phyloP scores from a whole-genome alignment of 176 grass and related monocot genomes.

The Melocanna baccifera region DNA sequence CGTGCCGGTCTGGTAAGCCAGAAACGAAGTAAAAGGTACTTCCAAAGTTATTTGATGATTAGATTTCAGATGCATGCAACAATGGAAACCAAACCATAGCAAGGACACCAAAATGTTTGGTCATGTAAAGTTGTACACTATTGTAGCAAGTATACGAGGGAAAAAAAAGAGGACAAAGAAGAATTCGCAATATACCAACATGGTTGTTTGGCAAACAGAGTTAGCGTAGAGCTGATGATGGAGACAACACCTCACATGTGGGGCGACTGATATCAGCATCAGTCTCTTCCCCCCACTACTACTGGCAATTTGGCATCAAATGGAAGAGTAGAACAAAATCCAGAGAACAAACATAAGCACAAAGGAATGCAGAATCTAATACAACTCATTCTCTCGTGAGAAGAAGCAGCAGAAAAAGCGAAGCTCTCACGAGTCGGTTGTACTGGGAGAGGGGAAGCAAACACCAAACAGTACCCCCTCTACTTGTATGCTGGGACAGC shows the following conservation, averaged over 20 bases:
- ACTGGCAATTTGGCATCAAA: not conserved
- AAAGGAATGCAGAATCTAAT: constrained; percentile 6
- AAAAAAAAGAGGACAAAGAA: not conserved
- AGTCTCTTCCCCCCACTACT: not conserved
- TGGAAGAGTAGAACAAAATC: not conserved
- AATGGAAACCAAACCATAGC: not conserved
- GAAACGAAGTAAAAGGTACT: not conserved
- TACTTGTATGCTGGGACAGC: not conserved
- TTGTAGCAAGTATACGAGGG: not conserved
- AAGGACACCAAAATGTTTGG: not conserved
- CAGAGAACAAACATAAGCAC: not conserved
- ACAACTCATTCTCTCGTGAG: not conserved
- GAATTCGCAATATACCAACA: not conserved
- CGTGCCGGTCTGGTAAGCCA: not conserved
- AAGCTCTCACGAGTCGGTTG: constrained; percentile 8
- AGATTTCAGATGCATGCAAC: not conserved
- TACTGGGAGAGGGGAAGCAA: not conserved
- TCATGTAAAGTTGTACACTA: not conserved
- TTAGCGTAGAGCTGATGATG: constrained; percentile 4
- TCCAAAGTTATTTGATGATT: not conserved
- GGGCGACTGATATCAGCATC: not conserved
- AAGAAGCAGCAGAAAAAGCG: not conserved
- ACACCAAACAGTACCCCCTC: not conserved
- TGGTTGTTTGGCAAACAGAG: constrained; percentile 7
- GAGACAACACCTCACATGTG: constrained; percentile 17